These are phyloP conservation scores for Aphanomyces astaci DNA, from an alignment of 352 stramenopile species.

Conservation along the genomic window DNA sequence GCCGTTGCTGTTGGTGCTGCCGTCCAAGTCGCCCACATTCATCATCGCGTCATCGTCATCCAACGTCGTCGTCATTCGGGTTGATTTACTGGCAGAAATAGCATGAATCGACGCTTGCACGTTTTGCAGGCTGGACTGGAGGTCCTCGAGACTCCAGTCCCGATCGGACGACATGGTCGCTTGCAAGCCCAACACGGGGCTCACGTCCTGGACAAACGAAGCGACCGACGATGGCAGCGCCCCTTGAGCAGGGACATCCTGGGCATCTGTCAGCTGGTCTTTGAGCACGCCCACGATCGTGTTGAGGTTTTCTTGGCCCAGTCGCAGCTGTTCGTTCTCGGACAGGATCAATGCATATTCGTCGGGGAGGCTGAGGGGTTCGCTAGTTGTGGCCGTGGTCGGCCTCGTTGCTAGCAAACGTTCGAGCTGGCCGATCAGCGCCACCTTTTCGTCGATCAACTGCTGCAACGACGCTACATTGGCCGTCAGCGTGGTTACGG, in stretches of 20 bases:
- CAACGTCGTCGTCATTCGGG: background rate
- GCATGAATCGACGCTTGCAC: constrained; percentile 1
- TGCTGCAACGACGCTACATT: background rate
- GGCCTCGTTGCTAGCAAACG: background rate
- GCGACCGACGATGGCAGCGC: background rate
- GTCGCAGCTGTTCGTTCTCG: constrained; percentile 8
- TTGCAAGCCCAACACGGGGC: background rate
- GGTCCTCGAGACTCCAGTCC: background rate
- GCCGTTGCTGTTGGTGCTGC: background rate
- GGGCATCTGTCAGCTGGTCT: background rate
- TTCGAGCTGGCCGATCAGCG: constrained; percentile 5
- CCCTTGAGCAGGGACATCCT: background rate
- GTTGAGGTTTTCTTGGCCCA: constrained; percentile 20
- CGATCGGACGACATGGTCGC: background rate
- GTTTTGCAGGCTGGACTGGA: background rate
- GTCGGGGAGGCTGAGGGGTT: constrained; percentile 9
- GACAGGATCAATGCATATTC: constrained; percentile 13
- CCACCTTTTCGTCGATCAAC: background rate
- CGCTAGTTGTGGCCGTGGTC: background rate
- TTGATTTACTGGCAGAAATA: background rate
- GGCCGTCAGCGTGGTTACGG: background rate
- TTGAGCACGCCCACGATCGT: constrained; percentile 16
- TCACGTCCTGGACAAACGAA: background rate
- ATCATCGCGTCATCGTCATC: background rate
- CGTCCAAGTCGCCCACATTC: background rate